Evolutionary conservation across 805 yeast species (phyloP).

Genomic region (Wickerhamomyces tratensis): DNA sequence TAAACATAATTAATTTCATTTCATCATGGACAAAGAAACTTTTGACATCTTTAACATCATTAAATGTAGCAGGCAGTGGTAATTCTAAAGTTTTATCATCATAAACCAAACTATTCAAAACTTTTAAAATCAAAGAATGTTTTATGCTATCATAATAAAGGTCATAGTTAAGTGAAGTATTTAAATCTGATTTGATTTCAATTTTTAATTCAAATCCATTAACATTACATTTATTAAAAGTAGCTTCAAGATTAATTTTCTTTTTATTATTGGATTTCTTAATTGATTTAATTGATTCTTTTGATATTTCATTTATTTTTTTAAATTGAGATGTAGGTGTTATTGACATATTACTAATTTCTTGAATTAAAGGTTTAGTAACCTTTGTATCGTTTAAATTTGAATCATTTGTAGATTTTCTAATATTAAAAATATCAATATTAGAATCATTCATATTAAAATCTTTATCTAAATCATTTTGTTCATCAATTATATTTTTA

Average conservation of each 20-base stretch:
- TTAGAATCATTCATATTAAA: constrained; percentile 7
- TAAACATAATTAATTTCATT: constrained; percentile 21
- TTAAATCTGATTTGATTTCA: constrained; percentile 24
- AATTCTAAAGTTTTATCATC: constrained; percentile 19
- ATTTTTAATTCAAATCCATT: constrained; percentile 24
- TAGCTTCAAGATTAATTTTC: constrained; percentile 17
- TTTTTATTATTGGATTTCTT: constrained; percentile 1
- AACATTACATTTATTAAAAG: constrained; percentile 17
- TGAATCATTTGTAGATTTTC: neutral
- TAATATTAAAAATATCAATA: constrained; percentile 12
- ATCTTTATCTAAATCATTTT: neutral
- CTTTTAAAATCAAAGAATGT: constrained; percentile 23
- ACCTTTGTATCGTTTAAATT: neutral
- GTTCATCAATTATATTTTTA: constrained; percentile 18
- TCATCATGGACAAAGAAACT: constrained; percentile 20
- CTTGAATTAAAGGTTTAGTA: constrained; percentile 43
- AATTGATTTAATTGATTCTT: neutral
- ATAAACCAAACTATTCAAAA: constrained; percentile 17
- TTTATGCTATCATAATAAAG: constrained; percentile 18
- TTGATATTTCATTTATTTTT: constrained; percentile 3
- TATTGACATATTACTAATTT: constrained; percentile 29
- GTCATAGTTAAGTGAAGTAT: constrained; percentile 24
- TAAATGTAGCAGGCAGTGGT: constrained; percentile 26
- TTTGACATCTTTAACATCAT: constrained; percentile 12
- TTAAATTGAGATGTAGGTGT: neutral